Evolutionary conservation across 164 flowering plant species (phyloP).

Genomic region (Sedum album): DNA sequence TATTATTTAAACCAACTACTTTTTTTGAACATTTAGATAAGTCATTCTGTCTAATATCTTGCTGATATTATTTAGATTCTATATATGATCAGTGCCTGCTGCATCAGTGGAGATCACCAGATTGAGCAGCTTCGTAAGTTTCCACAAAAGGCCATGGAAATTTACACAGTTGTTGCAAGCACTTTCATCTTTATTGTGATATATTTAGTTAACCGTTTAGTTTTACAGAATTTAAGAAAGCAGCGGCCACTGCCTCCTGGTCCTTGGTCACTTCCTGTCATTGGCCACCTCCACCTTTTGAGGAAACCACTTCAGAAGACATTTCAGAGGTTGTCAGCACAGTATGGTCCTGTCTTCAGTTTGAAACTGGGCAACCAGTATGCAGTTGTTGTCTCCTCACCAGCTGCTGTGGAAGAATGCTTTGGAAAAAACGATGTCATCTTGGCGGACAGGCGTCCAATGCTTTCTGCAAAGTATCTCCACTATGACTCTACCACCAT

Average conservation of each 20-base stretch:
- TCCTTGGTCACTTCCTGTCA: slow-evolving; percentile 6
- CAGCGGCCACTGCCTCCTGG: not conserved
- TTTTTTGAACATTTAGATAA: too few species aligned
- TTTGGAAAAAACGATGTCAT: slow-evolving; percentile 1
- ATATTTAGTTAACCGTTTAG: too few species aligned
- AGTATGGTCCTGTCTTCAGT: slow-evolving; percentile 8
- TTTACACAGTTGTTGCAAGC: not conserved
- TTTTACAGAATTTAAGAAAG: not conserved
- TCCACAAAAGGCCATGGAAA: too few species aligned
- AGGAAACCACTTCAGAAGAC: slow-evolving; percentile 2
- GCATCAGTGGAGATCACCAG: too few species aligned
- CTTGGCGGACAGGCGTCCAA: slow-evolving; percentile 12
- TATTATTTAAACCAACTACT: too few species aligned
- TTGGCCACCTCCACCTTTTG: slow-evolving; percentile 12
- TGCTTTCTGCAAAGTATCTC: not conserved
- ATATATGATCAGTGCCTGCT: too few species aligned
- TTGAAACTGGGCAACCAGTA: not conserved
- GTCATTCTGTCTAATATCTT: too few species aligned
- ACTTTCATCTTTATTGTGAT: not conserved
- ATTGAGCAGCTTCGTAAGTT: too few species aligned
- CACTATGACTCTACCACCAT: not conserved
- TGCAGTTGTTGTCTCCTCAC: slow-evolving; percentile 6
- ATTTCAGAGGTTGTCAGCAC: not conserved
- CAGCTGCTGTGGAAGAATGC: slow-evolving; percentile 7
- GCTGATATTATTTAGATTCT: too few species aligned